These are phyloP conservation scores for Rhododendron vialii DNA, from an alignment of 148 eudicot species.

Conservation along the genomic window DNA sequence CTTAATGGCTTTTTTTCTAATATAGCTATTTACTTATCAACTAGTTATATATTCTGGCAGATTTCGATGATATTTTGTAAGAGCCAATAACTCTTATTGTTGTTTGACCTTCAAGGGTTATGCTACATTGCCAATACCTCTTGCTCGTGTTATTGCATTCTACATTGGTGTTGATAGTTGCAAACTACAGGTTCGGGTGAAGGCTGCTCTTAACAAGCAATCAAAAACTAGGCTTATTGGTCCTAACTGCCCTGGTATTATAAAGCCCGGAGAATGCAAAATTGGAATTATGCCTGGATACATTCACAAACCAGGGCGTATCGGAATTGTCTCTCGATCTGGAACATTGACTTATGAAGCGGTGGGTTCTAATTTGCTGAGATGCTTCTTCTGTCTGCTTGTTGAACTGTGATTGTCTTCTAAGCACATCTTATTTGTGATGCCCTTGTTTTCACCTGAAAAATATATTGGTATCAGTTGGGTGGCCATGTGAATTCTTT, in stretches of 20 bases:
- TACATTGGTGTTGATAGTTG: constrained; percentile 7
- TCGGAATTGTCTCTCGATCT: constrained; percentile 97
- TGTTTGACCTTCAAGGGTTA: neutral
- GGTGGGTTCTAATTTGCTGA: constrained; percentile 36
- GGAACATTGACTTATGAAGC: constrained; percentile 99
- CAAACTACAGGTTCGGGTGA: constrained; percentile 66
- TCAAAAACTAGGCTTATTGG: constrained; percentile 92
- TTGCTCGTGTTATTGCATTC: neutral
- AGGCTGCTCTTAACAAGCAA: constrained; percentile 79
- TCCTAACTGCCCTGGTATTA: constrained; percentile 98
- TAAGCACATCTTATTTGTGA: neutral
- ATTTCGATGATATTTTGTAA: neutral
- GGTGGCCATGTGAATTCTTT: neutral
- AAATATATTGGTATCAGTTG: neutral
- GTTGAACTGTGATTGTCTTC: neutral
- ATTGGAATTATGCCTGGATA: constrained; percentile 99
- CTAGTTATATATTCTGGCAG: neutral
- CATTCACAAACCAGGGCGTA: constrained; percentile 98
- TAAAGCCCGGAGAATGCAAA: constrained; percentile 98
- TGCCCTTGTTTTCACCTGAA: neutral
- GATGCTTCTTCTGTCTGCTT: neutral
- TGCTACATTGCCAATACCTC: neutral
- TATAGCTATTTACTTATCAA: neutral
- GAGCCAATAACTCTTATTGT: neutral
- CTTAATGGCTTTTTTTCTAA: too few relatives aligned